Evolutionary conservation across 768 basidiomycete genomes (phyloP).

Genomic region (Naganishia kalamii): DNA sequence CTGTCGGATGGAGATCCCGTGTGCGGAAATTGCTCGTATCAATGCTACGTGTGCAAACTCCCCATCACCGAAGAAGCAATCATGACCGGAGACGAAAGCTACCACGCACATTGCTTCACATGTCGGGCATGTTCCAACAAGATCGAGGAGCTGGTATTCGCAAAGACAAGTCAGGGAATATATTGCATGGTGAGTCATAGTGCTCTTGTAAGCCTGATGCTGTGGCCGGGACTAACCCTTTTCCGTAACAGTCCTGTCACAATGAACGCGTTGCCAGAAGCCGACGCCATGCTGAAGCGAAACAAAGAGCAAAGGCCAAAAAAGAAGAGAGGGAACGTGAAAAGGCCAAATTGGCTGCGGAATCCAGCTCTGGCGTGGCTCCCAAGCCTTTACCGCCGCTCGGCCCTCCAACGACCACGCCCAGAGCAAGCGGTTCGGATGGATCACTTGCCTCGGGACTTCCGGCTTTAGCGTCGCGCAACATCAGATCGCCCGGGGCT

Average conservation of each 20-base stretch:
- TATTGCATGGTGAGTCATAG: constrained; percentile 60
- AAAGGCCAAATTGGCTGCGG: constrained; percentile 25
- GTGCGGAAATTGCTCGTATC: constrained; percentile 45
- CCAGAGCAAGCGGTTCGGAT: neutral
- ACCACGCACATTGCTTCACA: constrained; percentile 97
- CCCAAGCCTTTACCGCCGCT: neutral
- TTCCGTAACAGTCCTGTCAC: constrained; percentile 68
- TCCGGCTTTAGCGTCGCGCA: neutral
- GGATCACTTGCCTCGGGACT: neutral
- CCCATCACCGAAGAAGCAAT: constrained; percentile 98
- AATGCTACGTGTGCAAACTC: constrained; percentile 86
- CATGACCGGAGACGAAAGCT: constrained; percentile 96
- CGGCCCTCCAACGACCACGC: neutral
- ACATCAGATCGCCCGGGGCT: neutral
- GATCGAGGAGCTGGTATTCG: constrained; percentile 97
- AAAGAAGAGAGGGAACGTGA: constrained; percentile 37
- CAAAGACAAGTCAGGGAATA: constrained; percentile 95
- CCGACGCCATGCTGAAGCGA: constrained; percentile 74
- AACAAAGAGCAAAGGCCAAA: constrained; percentile 59
- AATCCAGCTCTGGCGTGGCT: neutral
- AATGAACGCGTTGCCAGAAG: constrained; percentile 94
- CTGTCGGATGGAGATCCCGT: constrained; percentile 98
- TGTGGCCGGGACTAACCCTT: neutral
- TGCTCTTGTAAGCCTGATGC: neutral
- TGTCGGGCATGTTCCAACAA: constrained; percentile 89